Evolutionary conservation across 108 stramenopile genomes (phyloP).

Genomic region (Pseudonitzschia pungens): DNA sequence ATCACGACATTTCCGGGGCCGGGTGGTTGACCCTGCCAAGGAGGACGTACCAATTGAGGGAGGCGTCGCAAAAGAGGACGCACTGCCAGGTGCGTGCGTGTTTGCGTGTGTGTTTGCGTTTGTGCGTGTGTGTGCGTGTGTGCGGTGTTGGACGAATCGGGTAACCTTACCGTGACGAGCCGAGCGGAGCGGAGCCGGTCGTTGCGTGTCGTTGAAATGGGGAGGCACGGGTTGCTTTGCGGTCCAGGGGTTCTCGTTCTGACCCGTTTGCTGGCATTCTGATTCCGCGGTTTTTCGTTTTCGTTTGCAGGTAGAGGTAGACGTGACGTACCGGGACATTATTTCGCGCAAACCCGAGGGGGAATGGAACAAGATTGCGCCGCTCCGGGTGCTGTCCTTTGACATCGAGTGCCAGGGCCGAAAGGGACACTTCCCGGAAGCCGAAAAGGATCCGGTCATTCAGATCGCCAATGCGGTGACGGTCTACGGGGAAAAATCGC

Average conservation of each 20-base stretch:
- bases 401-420: slow-evolving; percentile 99
- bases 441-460: slow-evolving; percentile 98
- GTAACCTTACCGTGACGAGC: no score
- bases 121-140: no score
- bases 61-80: slow-evolving; percentile 55
- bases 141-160: no score
- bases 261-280: background rate
- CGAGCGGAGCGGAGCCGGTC: no score
- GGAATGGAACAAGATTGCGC: slow-evolving; percentile 96
- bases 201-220: no score
- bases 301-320: slow-evolving; percentile 82
- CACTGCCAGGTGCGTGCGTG: slow-evolving; percentile 88
- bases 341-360: slow-evolving; percentile 89
- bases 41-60: slow-evolving; percentile 80
- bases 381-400: slow-evolving; percentile 92
- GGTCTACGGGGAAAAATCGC: slow-evolving; percentile 84
- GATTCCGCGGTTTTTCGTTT: no score
- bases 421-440: slow-evolving; percentile 96
- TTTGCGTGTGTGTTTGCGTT: no score
- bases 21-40: slow-evolving; percentile 93
- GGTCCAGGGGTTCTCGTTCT: no score
- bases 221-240: no score
- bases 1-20: slow-evolving; percentile 90
- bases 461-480: slow-evolving; percentile 97
- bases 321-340: slow-evolving; percentile 90